Base-by-base conservation (phyloP, 257 asterid genomes). In the Salvia hispanica region DNA sequence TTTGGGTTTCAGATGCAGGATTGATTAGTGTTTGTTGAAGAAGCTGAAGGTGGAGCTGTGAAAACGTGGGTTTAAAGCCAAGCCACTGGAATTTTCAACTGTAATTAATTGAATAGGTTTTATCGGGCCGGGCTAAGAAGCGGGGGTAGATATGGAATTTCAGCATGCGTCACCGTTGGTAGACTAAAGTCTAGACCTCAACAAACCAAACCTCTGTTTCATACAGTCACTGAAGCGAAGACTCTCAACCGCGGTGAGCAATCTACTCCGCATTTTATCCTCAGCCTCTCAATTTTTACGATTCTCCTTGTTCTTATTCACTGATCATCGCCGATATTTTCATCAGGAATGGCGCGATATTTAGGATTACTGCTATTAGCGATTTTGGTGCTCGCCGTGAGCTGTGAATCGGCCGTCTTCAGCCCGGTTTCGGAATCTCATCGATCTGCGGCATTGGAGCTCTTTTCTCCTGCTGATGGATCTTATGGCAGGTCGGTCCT, bases 391-490 rank as follows among this genome's bases (percentile, higher is more conserved):
- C 55, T 83, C 66, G 83, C 76, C 43, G 70, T 78, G 84, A 81
- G 80, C 76, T 83, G 87, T 58, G 85, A 78, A 66, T 90, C 97
- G 13, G 91, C 88, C 47, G 72, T 70, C 75, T 82, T 92, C 80
- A 76, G 21, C 14, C 95, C 96, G 45, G 80, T 93, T 33, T 93
- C 95, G 47, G 88, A 90, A 15, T 65, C 92, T 65, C 95, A 88
- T 65, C 96, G 97, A 93, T 90, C 95, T 64, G 92, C 96, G 2
- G 97, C 96, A 21, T 76, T 79, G 71, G 95, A 90, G 75, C 78
- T 88, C 37, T 83, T 86, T 65, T 43, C 83, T 46, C 64, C 86
- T 18, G 37, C 78, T 52, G 82, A 78, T 66, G 95, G 95, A 77
- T 86, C 96, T 58, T 86, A 77, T 66, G 70, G 79, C 64, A 90